Evolutionary conservation across 2,329 filamentous ascomycete genomes (phyloP), one percentile per base, ranked within the genome.

Genomic region (Aspergillus ochraceus): DNA sequence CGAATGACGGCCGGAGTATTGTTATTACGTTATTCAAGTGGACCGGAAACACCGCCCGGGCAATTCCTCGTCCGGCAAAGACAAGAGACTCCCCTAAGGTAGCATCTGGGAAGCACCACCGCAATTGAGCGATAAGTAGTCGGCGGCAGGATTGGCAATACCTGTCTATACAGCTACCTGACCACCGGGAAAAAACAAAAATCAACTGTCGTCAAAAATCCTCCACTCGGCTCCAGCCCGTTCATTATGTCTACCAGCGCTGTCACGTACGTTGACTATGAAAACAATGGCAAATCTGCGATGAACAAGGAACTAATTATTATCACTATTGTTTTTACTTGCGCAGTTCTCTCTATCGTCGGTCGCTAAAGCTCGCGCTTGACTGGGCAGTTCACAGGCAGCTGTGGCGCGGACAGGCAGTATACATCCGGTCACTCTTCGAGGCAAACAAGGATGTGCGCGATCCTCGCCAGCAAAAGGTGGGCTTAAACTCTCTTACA

Each of bases 301-400:
- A 50, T 12, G 5, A 42, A 42, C 14, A 42, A 36, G 32, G 32
- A 12, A n/a, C 36, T 42, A 42, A 42, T 42, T 8, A n/a, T 19
- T 42, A n/a, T 8, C 36, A 42, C 14, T 17, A 14, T 11, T 12
- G 26, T 14, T 14, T 12, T 30, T 42, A 55, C 51, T 59, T 47
- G 14, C 60, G 53, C 73, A 88, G 87, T 68, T 83, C 82, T 63
- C 89, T 99, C 62, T 99, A 99, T 79, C 89, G 94, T 74, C 91
- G 92, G 69, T 92, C 92, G 26, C 79, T 99, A 74, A 97, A 97
- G 84, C 88, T 97, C 66, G 86, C 95, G 47, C 87, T 98, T 66
- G 92, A 97, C 81, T 99, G 95, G 95, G 87, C 92, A 59, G 92
- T 98, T 64, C 91, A 97, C 76, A 87, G 95, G 68, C 87, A 94